These are phyloP conservation scores for Pseudohyphozyma bogoriensis DNA, from an alignment of 768 basidiomycete species.

Conservation along the genomic window DNA sequence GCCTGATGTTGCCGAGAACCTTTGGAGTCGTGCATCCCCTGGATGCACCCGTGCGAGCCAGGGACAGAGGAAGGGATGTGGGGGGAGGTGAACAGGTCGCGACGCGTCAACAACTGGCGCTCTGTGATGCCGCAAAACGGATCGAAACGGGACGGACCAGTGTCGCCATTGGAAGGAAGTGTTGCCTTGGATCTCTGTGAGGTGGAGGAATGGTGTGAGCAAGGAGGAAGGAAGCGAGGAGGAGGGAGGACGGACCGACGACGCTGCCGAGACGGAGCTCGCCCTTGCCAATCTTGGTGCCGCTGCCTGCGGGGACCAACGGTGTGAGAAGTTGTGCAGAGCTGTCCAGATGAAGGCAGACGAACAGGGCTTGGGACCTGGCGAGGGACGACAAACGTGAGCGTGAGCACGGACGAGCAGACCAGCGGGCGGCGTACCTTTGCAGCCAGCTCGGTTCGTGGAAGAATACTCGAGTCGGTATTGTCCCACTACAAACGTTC, in stretches of 20 bases:
- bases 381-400: too few relatives aligned
- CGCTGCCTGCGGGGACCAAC: conserved; percentile 40
- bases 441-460: not conserved
- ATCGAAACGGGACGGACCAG: too few relatives aligned
- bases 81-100: too few relatives aligned
- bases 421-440: too few relatives aligned
- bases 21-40: too few relatives aligned
- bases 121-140: too few relatives aligned
- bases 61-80: too few relatives aligned
- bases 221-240: not conserved
- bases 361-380: not conserved
- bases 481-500: not conserved
- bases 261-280: conserved; percentile 60
- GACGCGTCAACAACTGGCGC: too few relatives aligned
- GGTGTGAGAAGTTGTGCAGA: not conserved
- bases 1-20: too few relatives aligned
- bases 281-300: conserved; percentile 63
- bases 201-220: not conserved
- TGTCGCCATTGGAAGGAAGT: conserved; percentile 57
- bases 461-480: conserved; percentile 16
- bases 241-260: conserved; percentile 41
- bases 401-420: too few relatives aligned
- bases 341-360: not conserved
- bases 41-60: too few relatives aligned
- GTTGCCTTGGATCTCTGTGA: not conserved